Evolutionary conservation across 1,284 basidiomycete species (phyloP).

Genomic region (Austroboletus niveus): DNA sequence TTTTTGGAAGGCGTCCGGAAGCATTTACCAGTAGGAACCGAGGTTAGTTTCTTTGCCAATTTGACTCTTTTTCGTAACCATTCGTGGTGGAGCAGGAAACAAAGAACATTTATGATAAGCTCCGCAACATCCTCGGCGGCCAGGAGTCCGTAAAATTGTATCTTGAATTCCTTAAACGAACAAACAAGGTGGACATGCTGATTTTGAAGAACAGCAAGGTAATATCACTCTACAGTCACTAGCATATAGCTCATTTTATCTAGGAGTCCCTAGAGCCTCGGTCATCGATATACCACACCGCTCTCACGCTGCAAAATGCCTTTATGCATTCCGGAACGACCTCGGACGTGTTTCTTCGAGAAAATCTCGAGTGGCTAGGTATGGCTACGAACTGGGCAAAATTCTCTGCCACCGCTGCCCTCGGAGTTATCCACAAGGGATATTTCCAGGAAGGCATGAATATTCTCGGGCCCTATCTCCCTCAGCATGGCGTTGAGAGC

Average conservation of each 20-base stretch:
- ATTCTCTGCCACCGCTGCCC: slow-evolving; percentile 91
- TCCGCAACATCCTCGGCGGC: slow-evolving; percentile 82
- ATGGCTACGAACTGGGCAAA: slow-evolving; percentile 96
- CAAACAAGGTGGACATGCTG: slow-evolving; percentile 88
- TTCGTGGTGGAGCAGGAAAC: slow-evolving; percentile 44
- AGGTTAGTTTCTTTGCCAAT: slow-evolving; percentile 40
- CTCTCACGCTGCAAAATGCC: slow-evolving; percentile 92
- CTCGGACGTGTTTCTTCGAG: slow-evolving; percentile 87
- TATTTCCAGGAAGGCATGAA: slow-evolving; percentile 91
- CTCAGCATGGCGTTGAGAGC: slow-evolving; percentile 69
- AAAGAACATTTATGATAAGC: slow-evolving; percentile 63
- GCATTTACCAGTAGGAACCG: slow-evolving; percentile 63
- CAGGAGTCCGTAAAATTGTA: slow-evolving; percentile 89
- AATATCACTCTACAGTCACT: slow-evolving; percentile 6
- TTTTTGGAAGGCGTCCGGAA: slow-evolving; percentile 76
- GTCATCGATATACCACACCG: slow-evolving; percentile 94
- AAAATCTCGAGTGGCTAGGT: slow-evolving; percentile 94
- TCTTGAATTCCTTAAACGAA: slow-evolving; percentile 90
- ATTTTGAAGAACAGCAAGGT: slow-evolving; percentile 93
- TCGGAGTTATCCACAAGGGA: slow-evolving; percentile 96
- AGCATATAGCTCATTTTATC: slow-evolving; percentile 1
- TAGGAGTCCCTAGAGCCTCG: slow-evolving; percentile 91
- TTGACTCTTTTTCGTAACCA: slow-evolving; percentile 7
- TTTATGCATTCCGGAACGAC: slow-evolving; percentile 96
- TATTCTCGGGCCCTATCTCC: slow-evolving; percentile 92